Percentiles rank a stretch among this genome's conserved stretches.
phyloP scores from a whole-genome alignment of 441 rosid species.

The Syzygium malaccense region DNA sequence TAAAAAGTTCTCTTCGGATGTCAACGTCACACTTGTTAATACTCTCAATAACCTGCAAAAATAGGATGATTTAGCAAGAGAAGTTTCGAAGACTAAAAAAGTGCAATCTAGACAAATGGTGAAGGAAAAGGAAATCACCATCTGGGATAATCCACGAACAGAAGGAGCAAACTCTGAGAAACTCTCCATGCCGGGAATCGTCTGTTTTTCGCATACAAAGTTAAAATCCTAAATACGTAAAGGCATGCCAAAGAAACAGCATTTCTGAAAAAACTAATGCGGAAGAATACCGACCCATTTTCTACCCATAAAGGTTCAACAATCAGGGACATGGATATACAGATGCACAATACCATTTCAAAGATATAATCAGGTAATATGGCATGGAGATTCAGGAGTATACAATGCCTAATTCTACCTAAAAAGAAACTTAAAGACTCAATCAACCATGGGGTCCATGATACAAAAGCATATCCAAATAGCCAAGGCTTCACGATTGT shows the following conservation, averaged over 20 bases:
- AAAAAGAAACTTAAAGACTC: not conserved
- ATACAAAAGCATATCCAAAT: not conserved
- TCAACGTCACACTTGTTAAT: constrained; percentile 94
- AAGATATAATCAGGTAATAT: not conserved
- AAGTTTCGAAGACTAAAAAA: not conserved
- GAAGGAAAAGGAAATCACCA: constrained; percentile 40
- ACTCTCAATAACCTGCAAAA: constrained; percentile 86
- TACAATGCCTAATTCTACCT: not conserved
- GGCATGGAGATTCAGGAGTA: not conserved
- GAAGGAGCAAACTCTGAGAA: constrained; percentile 52
- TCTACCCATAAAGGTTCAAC: not conserved
- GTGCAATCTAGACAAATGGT: not conserved
- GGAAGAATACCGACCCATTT: not conserved
- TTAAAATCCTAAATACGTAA: constrained; percentile 5
- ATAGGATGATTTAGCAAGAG: not conserved
- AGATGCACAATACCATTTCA: not conserved
- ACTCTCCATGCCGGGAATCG: constrained; percentile 91
- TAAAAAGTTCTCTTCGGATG: constrained; percentile 88
- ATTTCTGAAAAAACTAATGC: not conserved
- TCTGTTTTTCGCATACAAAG: constrained; percentile 29
- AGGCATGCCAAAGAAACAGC: not conserved
- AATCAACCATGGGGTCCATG: not conserved
- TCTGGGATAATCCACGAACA: constrained; percentile 88
- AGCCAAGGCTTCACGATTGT: not conserved
- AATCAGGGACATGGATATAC: not conserved